Evolutionary conservation across 2,329 filamentous ascomycete species (phyloP).

Genomic region (Neonectria coccinea): DNA sequence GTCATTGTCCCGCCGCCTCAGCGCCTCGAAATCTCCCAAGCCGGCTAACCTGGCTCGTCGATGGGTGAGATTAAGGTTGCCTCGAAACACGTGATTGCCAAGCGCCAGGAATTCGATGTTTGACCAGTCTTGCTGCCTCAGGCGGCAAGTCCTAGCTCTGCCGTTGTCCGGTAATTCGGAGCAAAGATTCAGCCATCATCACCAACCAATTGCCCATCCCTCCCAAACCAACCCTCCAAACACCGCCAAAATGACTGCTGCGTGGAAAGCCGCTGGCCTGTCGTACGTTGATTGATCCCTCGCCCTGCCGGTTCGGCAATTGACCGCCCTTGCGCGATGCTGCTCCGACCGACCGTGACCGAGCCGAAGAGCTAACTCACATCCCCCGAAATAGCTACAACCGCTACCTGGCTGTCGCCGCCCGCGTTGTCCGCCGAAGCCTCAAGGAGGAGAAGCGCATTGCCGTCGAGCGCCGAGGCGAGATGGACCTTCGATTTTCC

Average conservation of each 20-base stretch:
- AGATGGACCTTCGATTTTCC: slow-evolving; percentile 88
- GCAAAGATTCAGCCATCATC: slow-evolving; percentile 53
- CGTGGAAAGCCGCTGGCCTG: slow-evolving; percentile 98
- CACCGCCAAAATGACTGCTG: slow-evolving; percentile 87
- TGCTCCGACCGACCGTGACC: slow-evolving; percentile 30
- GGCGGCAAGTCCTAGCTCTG: slow-evolving; percentile 43
- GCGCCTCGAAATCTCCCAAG: slow-evolving; percentile 5
- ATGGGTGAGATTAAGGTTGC: slow-evolving; percentile 7
- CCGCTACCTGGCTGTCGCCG: slow-evolving; percentile 96
- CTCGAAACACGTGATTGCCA: slow-evolving; percentile 29
- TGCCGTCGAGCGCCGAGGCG: slow-evolving; percentile 86
- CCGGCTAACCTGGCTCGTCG: slow-evolving; percentile 1
- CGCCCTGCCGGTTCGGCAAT: slow-evolving; percentile 29
- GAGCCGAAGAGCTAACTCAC: slow-evolving; percentile 51
- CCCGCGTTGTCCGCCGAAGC: slow-evolving; percentile 94
- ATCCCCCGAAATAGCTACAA: slow-evolving; percentile 81
- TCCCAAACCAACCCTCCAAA: slow-evolving; percentile 50
- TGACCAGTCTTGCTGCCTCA: slow-evolving; percentile 45
- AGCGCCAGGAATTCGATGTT: background rate
- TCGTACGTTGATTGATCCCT: slow-evolving; percentile 74
- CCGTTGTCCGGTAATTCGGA: slow-evolving; percentile 48
- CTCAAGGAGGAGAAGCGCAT: slow-evolving; percentile 96
- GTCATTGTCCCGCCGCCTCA: slow-evolving; percentile 38
- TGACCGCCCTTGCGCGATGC: slow-evolving; percentile 22
- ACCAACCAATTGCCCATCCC: slow-evolving; percentile 47